Conservation (phyloP, 2,329 filamentous ascomycete genomes). For the Pezicula neosporulosa region DNA sequence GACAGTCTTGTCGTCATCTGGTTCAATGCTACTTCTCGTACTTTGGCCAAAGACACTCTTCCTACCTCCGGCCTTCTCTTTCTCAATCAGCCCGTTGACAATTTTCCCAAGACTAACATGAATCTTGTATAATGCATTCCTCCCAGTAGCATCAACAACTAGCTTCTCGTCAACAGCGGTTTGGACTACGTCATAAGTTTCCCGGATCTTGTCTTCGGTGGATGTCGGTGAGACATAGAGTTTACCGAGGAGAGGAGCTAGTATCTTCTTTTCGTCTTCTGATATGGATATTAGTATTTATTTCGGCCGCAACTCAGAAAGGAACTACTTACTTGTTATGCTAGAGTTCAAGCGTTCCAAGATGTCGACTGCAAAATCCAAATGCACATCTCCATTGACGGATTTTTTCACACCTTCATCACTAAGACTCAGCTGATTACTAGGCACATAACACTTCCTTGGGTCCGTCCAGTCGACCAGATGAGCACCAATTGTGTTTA, state of each 20-base stretch:
- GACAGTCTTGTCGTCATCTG: slow-evolving; percentile 33
- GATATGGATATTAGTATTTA: slow-evolving; percentile 27
- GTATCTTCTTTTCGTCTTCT: slow-evolving; percentile 84
- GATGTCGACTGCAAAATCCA: slow-evolving; percentile 73
- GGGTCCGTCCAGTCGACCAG: slow-evolving; percentile 95
- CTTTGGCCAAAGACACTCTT: slow-evolving; percentile 18
- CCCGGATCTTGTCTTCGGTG: slow-evolving; percentile 52
- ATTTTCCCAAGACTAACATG: slow-evolving; percentile 66
- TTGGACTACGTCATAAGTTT: slow-evolving; percentile 54
- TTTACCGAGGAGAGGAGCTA: slow-evolving; percentile 77
- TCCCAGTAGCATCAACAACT: slow-evolving; percentile 55
- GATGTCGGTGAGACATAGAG: slow-evolving; percentile 72
- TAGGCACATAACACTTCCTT: slow-evolving; percentile 63
- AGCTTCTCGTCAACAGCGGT: slow-evolving; percentile 61
- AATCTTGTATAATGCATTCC: slow-evolving; percentile 65
- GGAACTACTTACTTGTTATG: slow-evolving; percentile 56
- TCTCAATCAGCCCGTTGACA: slow-evolving; percentile 54
- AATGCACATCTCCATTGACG: slow-evolving; percentile 74
- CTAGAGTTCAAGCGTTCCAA: slow-evolving; percentile 69
- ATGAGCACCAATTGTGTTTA: slow-evolving; percentile 75
- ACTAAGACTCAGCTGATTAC: slow-evolving; percentile 36
- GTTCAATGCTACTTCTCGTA: slow-evolving; percentile 28
- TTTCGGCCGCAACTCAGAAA: slow-evolving; percentile 2
- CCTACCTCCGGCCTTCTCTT: slow-evolving; percentile 8
- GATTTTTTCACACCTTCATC: slow-evolving; percentile 57